Evolutionary conservation across 306 rosid genomes (phyloP), one percentile per base, ranked within the genome.

Genomic region (Vigna hirtella): DNA sequence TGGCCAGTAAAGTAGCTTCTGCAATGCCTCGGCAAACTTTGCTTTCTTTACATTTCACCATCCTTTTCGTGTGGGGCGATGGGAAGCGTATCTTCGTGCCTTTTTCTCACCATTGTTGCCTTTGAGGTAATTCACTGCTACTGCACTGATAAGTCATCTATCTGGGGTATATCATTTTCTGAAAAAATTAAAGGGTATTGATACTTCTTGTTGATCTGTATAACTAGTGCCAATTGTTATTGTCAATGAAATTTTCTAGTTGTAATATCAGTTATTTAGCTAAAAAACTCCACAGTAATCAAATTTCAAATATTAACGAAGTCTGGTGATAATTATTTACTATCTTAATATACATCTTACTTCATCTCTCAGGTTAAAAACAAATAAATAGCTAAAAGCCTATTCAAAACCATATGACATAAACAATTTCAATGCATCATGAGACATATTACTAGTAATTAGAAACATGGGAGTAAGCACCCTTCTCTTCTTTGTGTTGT

Each of bases 1-100:
- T 73, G 73, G 76, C 83, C 83, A 80, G 45, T 77, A 72, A 82
- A 79, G 70, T 72, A 65, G 61, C 88, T 77, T 75, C 64, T 45
- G 28, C 67, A 47, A 67, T 75, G 77, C 85, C 61, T 77, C 24
- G 5, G 42, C 76, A 40, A 30, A 73, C 57, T 40, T 71, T 81
- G 13, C 59, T 70, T 82, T 69, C 68, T 74, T 79, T 43, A 45
- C 40, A 70, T 75, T 76, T 76, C 80, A 66, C 69, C 76, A 49
- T 24, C 82, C 87, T 50, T 81, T 42, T 58, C 32, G 32, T 53
- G 68, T 72, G 74, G 83, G 64, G 24, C 13, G 73, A 51, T 40
- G 66, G 42, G 63, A 76, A 18, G 51, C 26, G 48, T 62, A 62
- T 73, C 66, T 57, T 70, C 45, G 1, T n/a, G n/a, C 57, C 66